phyloP scores from a whole-genome alignment of 1,284 basidiomycete species.

The Cutaneotrichosporon dermatis region DNA sequence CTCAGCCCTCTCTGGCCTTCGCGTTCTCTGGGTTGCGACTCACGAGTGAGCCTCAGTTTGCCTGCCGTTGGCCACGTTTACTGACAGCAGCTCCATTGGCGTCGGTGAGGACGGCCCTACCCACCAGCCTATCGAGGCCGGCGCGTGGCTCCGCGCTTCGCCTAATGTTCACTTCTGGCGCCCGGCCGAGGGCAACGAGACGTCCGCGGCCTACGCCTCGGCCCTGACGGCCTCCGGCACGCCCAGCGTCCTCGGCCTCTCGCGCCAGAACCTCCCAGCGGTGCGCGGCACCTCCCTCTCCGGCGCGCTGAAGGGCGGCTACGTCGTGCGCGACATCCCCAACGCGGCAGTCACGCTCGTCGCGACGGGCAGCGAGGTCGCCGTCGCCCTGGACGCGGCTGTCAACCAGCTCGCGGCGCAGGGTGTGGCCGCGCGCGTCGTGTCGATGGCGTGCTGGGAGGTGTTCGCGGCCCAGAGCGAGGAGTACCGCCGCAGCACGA shows the following conservation, averaged over 20 bases:
- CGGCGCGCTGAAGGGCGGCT: conserved; percentile 77
- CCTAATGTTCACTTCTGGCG: conserved; percentile 90
- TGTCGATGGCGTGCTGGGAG: conserved; percentile 83
- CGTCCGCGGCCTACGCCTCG: conserved; percentile 79
- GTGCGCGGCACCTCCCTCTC: conserved; percentile 83
- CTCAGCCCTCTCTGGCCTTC: conserved; percentile 81
- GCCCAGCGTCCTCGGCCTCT: conserved; percentile 58
- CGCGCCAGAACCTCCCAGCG: conserved; percentile 65
- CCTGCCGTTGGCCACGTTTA: no score
- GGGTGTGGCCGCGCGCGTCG: conserved; percentile 75
- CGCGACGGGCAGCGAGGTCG: conserved; percentile 74
- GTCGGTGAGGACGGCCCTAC: conserved; percentile 92
- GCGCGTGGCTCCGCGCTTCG: conserved; percentile 76
- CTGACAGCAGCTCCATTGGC: conserved; percentile 60
- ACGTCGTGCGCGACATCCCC: conserved; percentile 75
- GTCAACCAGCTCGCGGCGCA: conserved; percentile 62
- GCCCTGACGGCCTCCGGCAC: conserved; percentile 69
- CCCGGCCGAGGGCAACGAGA: conserved; percentile 90
- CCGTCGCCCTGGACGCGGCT: conserved; percentile 79
- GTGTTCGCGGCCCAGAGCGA: conserved; percentile 76
- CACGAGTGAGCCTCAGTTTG: conserved; percentile 55
- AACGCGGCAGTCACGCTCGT: conserved; percentile 76
- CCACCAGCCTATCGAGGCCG: conserved; percentile 76
- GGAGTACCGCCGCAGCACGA: conserved; percentile 80
- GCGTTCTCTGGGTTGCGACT: conserved; percentile 66